These are phyloP conservation scores for Chalara sp. DNA, from an alignment of 2,329 filamentous ascomycete species.

Conservation along the genomic window DNA sequence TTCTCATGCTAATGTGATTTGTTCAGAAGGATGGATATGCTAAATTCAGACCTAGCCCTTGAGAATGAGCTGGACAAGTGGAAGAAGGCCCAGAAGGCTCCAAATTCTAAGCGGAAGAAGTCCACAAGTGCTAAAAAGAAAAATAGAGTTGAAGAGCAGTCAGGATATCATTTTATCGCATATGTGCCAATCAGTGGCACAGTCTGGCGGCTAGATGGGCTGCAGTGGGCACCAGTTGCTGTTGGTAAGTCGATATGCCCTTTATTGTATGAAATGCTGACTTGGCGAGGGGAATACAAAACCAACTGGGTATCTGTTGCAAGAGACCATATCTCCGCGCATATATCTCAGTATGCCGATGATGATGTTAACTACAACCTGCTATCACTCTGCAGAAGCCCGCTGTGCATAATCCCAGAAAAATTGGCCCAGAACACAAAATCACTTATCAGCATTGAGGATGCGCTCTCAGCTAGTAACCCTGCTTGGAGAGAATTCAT, in stretches of 20 bases:
- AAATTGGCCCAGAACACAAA: constrained; percentile 37
- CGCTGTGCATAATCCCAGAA: constrained; percentile 33
- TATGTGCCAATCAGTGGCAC: constrained; percentile 70
- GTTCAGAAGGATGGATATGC: constrained; percentile 63
- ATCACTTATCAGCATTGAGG: constrained; percentile 32
- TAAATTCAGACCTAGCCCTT: constrained; percentile 62
- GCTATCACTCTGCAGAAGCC: constrained; percentile 65
- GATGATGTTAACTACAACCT: constrained; percentile 69
- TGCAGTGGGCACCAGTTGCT: constrained; percentile 63
- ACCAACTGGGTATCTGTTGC: constrained; percentile 62
- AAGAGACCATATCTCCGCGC: constrained; percentile 54
- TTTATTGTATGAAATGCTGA: constrained; percentile 2
- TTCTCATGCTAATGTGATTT: constrained; percentile 1
- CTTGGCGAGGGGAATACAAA: constrained; percentile 12
- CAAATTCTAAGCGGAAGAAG: constrained; percentile 31
- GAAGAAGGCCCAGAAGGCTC: constrained; percentile 10
- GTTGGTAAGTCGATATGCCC: constrained; percentile 39
- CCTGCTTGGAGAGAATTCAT: constrained; percentile 37
- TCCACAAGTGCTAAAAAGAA: constrained; percentile 31
- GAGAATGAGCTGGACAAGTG: constrained; percentile 40
- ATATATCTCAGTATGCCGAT: constrained; percentile 62
- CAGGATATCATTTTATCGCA: constrained; percentile 80
- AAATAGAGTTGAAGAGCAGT: constrained; percentile 44
- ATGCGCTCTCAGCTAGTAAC: constrained; percentile 30
- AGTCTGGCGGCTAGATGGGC: constrained; percentile 85